phyloP scores from a whole-genome alignment of 2,329 filamentous ascomycete genomes.

The Colletotrichum zoysiae region DNA sequence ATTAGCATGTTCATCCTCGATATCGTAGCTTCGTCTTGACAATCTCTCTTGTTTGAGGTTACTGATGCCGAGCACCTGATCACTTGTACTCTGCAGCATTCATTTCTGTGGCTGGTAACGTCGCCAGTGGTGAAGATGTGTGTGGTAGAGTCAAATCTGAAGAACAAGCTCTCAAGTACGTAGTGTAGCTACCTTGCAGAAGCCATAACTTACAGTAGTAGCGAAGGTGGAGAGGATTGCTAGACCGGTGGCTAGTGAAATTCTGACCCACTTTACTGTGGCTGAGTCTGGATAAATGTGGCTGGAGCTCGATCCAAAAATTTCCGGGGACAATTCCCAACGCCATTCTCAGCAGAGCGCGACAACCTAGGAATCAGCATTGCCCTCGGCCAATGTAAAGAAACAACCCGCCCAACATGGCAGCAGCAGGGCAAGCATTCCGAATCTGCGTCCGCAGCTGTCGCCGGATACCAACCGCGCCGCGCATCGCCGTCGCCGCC shows the following conservation, averaged over 20 bases:
- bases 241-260: conserved; percentile 43
- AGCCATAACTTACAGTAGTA: not conserved
- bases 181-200: not conserved
- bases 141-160: no score
- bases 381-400: conserved; percentile 17
- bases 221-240: conserved; percentile 58
- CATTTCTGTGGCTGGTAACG: not conserved
- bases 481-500: conserved; percentile 27
- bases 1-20: not conserved
- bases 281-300: conserved; percentile 19
- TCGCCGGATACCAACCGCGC: conserved; percentile 46
- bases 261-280: not conserved
- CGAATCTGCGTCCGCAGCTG: conserved; percentile 52
- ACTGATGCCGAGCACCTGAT: not conserved
- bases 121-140: not conserved
- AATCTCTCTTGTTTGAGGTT: not conserved
- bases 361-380: conserved; percentile 32
- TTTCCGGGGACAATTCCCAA: conserved; percentile 39
- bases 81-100: not conserved
- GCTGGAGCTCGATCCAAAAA: conserved; percentile 42
- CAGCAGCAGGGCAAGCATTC: conserved; percentile 54
- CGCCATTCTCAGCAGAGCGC: conserved; percentile 25
- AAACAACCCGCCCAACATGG: conserved; percentile 48
- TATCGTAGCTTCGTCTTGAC: not conserved
- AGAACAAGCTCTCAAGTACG: not conserved